Base-by-base conservation (phyloP, 2,329 filamentous ascomycete genomes). In the Colletotrichum nymphaeae region DNA sequence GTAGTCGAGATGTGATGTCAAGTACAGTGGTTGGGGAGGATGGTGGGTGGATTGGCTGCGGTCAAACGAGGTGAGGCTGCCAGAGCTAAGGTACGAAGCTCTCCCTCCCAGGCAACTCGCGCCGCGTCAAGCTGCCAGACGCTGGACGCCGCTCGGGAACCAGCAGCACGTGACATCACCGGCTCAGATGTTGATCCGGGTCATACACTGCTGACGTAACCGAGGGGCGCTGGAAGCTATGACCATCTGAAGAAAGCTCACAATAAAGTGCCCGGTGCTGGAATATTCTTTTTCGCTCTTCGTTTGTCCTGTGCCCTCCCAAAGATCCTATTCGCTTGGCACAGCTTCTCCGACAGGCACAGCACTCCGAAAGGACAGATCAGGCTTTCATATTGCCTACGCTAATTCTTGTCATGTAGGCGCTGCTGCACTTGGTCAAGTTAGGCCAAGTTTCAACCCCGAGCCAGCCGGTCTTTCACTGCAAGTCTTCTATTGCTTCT, bases 91-190 rank as follows among this genome's bases (percentile, higher is more conserved):
- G 37, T 42, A 64, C 66, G 70, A 62, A 75, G 70, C 71, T 74
- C 66, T 70, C 67, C 74, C 63, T 71, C 69, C 74, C 67, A 76
- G 75, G 75, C 75, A 76, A 69, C 74, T 76, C 73, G 74, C 74
- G 74, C 76, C 74, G 75, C 68, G 75, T 75, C 75, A 75, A 77
- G 75, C 75, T 74, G 71, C 71, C 62, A 62, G 56, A 30, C 63
- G 63, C 66, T 24, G 67, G 59, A 8, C 22, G 35, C 67, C 55
- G 42, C 26, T 26, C n/a, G 42, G 56, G 24, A 22, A 37, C 4
- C 42, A 5, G 6, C 1, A 1, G 19, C 72, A 74, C 72, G 72
- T 74, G 72, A 74, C 64, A 55, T 28, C 4, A 0, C 42, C 60
- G 60, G 56, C 52, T 3, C 16, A 4, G 56, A 1, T 42, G 32